A percentile compares a stretch with the other conserved stretches of the same genome.
Evolutionary conservation across 441 rosid genomes (phyloP).

Genomic region (Euphorbia celastroides): DNA sequence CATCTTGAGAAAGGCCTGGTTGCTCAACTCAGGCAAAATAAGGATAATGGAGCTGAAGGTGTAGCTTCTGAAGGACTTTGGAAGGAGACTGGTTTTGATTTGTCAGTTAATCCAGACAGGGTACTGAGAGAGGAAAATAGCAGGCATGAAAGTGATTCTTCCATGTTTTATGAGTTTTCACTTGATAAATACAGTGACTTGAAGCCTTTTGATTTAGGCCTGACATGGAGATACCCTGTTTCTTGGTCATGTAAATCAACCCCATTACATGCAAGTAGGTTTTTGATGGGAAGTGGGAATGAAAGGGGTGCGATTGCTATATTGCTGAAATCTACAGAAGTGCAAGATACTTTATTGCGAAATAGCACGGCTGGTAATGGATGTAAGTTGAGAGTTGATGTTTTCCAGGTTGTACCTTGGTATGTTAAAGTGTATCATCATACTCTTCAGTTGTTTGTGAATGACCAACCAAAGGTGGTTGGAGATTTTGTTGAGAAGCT

Average conservation of each 20-base stretch:
- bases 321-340: constrained; percentile 55
- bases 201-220: constrained; percentile 62
- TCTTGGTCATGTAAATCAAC: constrained; percentile 60
- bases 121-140: constrained; percentile 43
- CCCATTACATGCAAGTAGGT: constrained; percentile 74
- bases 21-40: constrained; percentile 32
- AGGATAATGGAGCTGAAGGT: constrained; percentile 16
- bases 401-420: constrained; percentile 98
- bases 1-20: constrained; percentile 56
- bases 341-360: constrained; percentile 23
- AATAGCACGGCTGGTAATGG: constrained; percentile 21
- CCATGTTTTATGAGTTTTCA: constrained; percentile 47
- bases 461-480: constrained; percentile 45
- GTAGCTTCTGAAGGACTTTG: constrained; percentile 25
- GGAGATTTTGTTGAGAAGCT: constrained; percentile 56
- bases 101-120: constrained; percentile 65
- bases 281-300: constrained; percentile 95
- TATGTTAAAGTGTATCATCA: constrained; percentile 84
- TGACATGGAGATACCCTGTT: constrained; percentile 68
- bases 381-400: constrained; percentile 50
- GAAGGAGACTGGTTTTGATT: constrained; percentile 37
- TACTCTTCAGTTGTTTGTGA: constrained; percentile 64
- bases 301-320: constrained; percentile 96
- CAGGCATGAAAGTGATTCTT: constrained; percentile 18
- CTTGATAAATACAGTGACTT: constrained; percentile 50